phyloP scores from a whole-genome alignment of 2,329 filamentous ascomycete genomes.

The Aspergillus jensenii region DNA sequence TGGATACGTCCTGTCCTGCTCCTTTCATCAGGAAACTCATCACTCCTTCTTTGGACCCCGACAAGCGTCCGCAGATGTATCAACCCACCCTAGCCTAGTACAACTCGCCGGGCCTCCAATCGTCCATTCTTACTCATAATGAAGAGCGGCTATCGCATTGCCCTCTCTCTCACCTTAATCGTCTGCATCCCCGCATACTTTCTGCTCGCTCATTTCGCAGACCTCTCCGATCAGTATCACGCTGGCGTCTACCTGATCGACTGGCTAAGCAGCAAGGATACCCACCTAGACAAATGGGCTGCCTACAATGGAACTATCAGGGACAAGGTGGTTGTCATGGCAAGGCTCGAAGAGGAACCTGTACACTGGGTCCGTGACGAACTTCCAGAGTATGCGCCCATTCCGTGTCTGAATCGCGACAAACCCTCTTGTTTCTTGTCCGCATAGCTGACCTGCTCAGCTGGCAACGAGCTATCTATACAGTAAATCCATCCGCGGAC shows the following conservation, averaged over 20 bases:
- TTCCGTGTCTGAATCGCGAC: neutral
- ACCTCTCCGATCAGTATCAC: slow-evolving; percentile 37
- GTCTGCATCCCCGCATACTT: slow-evolving; percentile 31
- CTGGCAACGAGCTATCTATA: slow-evolving; percentile 49
- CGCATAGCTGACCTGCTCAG: slow-evolving; percentile 20
- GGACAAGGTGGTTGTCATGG: slow-evolving; percentile 48
- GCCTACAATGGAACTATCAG: slow-evolving; percentile 14
- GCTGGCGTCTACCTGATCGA: slow-evolving; percentile 36
- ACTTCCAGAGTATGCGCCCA: slow-evolving; percentile 43
- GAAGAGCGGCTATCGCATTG: slow-evolving; percentile 31
- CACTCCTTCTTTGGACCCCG: neutral
- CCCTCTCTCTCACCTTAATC: slow-evolving; percentile 23
- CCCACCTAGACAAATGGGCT: neutral
- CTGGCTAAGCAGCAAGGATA: slow-evolving; percentile 25
- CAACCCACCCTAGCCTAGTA: neutral
- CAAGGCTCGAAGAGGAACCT: slow-evolving; percentile 44
- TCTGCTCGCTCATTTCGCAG: slow-evolving; percentile 32
- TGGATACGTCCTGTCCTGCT: neutral
- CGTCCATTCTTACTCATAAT: slow-evolving; percentile 17
- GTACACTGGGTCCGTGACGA: slow-evolving; percentile 47
- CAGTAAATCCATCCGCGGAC: slow-evolving; percentile 37
- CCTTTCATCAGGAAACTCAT: neutral
- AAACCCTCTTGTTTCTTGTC: neutral
- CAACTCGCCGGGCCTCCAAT: neutral
- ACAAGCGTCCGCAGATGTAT: neutral